phyloP scores from a whole-genome alignment of 257 asterid species.

The Solanum etuberosum region DNA sequence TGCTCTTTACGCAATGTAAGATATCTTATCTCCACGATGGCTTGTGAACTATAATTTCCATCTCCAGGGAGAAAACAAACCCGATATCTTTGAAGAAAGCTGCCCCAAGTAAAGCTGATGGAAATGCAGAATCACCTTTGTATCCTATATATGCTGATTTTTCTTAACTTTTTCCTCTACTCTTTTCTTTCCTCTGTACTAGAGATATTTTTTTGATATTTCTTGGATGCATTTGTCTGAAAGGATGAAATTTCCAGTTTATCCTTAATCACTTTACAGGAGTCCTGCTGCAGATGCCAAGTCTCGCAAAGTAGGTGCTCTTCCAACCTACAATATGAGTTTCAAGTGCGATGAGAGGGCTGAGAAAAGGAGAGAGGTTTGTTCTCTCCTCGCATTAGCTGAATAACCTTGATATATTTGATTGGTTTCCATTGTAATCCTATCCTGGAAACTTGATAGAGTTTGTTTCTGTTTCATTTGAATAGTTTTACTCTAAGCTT shows the following conservation, averaged over 20 bases:
- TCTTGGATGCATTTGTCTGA: neutral
- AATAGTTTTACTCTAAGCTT: slow-evolving; percentile 59
- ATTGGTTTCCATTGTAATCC: neutral
- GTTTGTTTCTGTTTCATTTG: slow-evolving; percentile 5
- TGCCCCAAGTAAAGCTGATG: slow-evolving; percentile 27
- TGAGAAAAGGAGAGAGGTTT: slow-evolving; percentile 17
- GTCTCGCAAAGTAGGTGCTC: slow-evolving; percentile 4
- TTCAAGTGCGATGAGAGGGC: slow-evolving; percentile 23
- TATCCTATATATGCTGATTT: slow-evolving; percentile 26
- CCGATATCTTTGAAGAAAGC: slow-evolving; percentile 24
- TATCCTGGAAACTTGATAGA: neutral
- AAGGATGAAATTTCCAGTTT: neutral
- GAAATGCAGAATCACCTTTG: slow-evolving; percentile 17
- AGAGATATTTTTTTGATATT: neutral
- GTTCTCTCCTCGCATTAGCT: neutral
- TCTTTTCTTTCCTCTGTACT: neutral
- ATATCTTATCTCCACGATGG: neutral
- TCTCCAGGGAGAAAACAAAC: slow-evolving; percentile 34
- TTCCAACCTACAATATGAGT: slow-evolving; percentile 16
- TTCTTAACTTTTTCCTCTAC: neutral
- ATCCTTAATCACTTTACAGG: slow-evolving; percentile 9
- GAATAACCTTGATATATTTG: neutral
- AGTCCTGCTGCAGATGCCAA: slow-evolving; percentile 15
- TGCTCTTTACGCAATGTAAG: neutral
- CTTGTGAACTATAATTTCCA: slow-evolving; percentile 3